Base-by-base conservation (phyloP, 2,329 filamentous ascomycete species). In the Botrytis medusae region DNA sequence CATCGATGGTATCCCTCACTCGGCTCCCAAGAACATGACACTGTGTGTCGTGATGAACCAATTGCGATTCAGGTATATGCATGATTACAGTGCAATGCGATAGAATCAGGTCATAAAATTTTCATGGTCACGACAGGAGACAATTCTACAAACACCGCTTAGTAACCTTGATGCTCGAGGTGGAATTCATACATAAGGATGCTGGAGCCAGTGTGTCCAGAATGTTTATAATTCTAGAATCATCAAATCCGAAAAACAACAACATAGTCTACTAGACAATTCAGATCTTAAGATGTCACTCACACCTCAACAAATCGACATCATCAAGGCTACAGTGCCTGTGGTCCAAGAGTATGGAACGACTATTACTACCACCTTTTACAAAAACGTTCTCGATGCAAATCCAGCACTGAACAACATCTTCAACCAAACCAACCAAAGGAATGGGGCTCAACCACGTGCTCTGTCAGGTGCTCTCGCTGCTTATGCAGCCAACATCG, bases 291-390 rank as follows among this genome's bases (percentile, higher is more conserved):
- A 12, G 3, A 72, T 72, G 84, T 80, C 87, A 73, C 83, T 93
- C 74, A 90, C 90, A 18, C 83, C 86, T 40, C 84, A 86, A 54
- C 92, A 95, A 84, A 86, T 91, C 76, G 83, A 87, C 74, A 90
- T 92, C 77, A 90, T 96, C 84, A 95, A 94, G 82, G 86, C 92
- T 54, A 95, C 93, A 2, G 92, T 90, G 57, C 93, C 93, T 2
- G 87, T 93, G 29, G 86, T 95, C 12, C 87, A 89, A 76, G 85
- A 89, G 75, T 88, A 94, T 80, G 93, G 92, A 82, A 84, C 84
- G 29, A 83, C 86, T 63, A 93, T 95, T 82, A 94, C 92, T n/a
- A 86, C 84, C 1, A 83, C 87, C 75, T 94, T 95, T 84, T 95
- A 95, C 84, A 83, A 85, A 62, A 90, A 89, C 82, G 86, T 95